These are phyloP conservation scores for Mucor sp. DNA, from an alignment of 371 early-diverging fungal genomes.

Conservation along the genomic window DNA sequence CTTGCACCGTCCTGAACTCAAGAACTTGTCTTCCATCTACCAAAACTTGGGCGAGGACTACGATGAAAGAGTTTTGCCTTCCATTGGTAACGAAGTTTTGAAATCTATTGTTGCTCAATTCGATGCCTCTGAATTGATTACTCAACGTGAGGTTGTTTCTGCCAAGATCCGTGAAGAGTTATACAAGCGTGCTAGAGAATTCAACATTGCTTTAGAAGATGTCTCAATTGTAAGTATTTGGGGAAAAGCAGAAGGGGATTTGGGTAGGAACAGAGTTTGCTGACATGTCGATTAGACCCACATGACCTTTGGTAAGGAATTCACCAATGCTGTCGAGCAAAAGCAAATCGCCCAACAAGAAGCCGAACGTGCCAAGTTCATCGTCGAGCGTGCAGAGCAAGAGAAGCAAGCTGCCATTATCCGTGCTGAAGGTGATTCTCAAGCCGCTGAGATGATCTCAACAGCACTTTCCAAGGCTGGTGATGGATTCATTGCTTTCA, in stretches of 20 bases:
- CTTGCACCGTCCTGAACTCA: conserved; percentile 88
- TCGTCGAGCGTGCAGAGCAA: conserved; percentile 96
- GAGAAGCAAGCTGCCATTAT: conserved; percentile 98
- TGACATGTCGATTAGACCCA: conserved; percentile 69
- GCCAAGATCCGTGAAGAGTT: conserved; percentile 94
- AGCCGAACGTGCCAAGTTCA: conserved; percentile 95
- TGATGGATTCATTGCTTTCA: conserved; percentile 83
- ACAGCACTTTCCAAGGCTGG: conserved; percentile 90
- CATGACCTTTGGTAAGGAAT: conserved; percentile 96
- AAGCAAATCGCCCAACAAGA: conserved; percentile 97
- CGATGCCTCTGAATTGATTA: conserved; percentile 96
- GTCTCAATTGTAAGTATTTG: conserved; percentile 86
- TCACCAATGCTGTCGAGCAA: conserved; percentile 90
- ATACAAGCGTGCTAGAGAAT: conserved; percentile 91
- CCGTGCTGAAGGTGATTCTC: conserved; percentile 97
- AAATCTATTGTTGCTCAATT: conserved; percentile 99
- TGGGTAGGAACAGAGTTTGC: not conserved
- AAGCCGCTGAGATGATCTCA: conserved; percentile 89
- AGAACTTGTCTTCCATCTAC: conserved; percentile 82
- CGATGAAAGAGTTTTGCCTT: conserved; percentile 97
- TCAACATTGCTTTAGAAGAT: conserved; percentile 95
- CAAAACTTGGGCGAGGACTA: conserved; percentile 94
- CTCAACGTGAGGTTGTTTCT: conserved; percentile 97
- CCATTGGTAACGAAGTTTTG: conserved; percentile 98
- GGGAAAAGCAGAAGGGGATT: not conserved